Conservation (phyloP, 176 grass and related monocot species). For the Oryza glumipatula region DNA sequence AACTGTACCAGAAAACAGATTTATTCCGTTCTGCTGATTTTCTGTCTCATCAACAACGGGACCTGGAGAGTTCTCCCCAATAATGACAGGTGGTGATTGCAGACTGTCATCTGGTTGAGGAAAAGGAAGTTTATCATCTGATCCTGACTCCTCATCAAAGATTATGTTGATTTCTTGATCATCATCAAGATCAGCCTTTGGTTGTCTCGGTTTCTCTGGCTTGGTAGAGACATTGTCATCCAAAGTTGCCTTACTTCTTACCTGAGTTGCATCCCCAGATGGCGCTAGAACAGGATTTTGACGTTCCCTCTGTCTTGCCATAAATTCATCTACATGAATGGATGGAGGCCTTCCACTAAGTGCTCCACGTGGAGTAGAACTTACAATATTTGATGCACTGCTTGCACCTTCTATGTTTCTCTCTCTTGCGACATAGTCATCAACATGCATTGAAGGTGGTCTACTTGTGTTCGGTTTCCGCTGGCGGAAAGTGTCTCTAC, state of each 20-base stretch:
- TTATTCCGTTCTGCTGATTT: conserved; percentile 53
- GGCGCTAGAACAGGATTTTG: conserved; percentile 65
- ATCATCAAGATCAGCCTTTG: conserved; percentile 78
- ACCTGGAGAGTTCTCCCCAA: conserved; percentile 88
- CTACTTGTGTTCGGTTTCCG: conserved; percentile 96
- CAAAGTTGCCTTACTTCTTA: conserved; percentile 53
- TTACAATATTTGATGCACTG: conserved; percentile 79
- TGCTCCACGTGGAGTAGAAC: conserved; percentile 66
- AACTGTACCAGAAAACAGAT: conserved; percentile 40
- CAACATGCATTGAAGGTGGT: conserved; percentile 99
- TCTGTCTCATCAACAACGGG: conserved; percentile 59
- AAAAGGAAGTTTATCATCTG: conserved; percentile 91
- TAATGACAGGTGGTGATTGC: conserved; percentile 65
- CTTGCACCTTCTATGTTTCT: conserved; percentile 96
- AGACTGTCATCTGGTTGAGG: conserved; percentile 89
- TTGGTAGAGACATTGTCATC: conserved; percentile 62
- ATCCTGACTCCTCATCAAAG: conserved; percentile 89
- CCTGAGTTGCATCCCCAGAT: conserved; percentile 58
- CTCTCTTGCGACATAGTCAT: conserved; percentile 99
- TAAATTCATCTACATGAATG: conserved; percentile 99
- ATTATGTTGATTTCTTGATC: conserved; percentile 93
- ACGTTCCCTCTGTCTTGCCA: conserved; percentile 85
- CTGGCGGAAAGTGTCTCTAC: conserved; percentile 96
- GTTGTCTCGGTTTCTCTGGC: conserved; percentile 52
- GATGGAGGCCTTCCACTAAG: conserved; percentile 90